Percentiles rank a stretch among this genome's conserved stretches.
Conservation (phyloP, 768 basidiomycete species). For the Pleurotus sapidus region DNA sequence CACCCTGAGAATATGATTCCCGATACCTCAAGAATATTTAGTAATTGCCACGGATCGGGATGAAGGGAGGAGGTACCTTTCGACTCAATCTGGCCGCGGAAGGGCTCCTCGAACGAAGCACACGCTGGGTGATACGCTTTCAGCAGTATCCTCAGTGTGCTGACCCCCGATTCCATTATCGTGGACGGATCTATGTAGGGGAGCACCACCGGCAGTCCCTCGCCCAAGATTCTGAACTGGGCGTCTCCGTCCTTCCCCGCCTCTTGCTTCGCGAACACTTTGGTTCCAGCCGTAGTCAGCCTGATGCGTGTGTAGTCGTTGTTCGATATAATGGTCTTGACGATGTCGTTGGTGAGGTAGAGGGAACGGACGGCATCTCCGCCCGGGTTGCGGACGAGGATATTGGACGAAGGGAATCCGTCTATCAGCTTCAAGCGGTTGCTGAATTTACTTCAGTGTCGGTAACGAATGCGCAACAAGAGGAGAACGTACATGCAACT, state of each 20-base stretch:
- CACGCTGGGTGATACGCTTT: constrained; percentile 79
- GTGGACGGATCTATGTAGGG: constrained; percentile 69
- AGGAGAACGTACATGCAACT: constrained; percentile 63
- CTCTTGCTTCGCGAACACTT: constrained; percentile 90
- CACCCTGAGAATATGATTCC: constrained; percentile 75
- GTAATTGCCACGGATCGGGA: neutral
- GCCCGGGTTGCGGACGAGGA: constrained; percentile 85
- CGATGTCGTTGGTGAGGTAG: constrained; percentile 84
- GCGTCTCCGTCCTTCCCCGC: constrained; percentile 55
- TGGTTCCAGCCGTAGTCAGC: constrained; percentile 90
- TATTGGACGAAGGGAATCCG: constrained; percentile 69
- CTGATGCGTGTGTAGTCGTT: constrained; percentile 87
- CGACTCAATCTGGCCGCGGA: constrained; percentile 49
- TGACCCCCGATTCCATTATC: constrained; percentile 58
- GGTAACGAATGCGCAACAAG: neutral
- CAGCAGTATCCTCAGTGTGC: constrained; percentile 63
- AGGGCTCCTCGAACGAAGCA: constrained; percentile 57
- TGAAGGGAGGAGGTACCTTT: constrained; percentile 42
- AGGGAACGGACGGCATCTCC: constrained; percentile 74
- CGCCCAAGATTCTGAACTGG: constrained; percentile 76
- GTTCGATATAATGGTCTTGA: constrained; percentile 73
- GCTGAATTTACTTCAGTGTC: constrained; percentile 33
- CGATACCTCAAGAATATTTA: constrained; percentile 42
- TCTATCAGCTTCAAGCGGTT: constrained; percentile 66
- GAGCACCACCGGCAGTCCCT: constrained; percentile 82